A percentile compares a stretch with the other conserved stretches of the same genome.
Evolutionary conservation across 495 filamentous ascomycete species (phyloP).

Genomic region (Penicillium bovifimosum): DNA sequence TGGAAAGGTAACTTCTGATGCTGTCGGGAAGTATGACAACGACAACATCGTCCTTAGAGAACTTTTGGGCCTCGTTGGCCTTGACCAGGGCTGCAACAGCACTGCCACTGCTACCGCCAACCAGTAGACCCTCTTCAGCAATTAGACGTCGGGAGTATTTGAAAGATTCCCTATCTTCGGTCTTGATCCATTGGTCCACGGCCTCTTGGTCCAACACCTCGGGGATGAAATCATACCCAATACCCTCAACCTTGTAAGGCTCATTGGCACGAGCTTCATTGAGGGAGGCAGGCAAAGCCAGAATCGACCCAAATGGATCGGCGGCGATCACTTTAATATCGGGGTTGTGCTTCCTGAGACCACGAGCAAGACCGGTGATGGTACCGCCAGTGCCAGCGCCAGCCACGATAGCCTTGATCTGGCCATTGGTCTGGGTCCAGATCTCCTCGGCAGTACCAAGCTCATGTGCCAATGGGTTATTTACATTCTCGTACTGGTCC

Average conservation of each 20-base stretch:
- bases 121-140: constrained; percentile 88
- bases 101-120: constrained; percentile 91
- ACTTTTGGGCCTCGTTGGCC: constrained; percentile 66
- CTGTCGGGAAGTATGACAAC: constrained; percentile 92
- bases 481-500: constrained; percentile 88
- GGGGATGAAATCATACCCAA: constrained; percentile 97
- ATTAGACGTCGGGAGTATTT: constrained; percentile 83
- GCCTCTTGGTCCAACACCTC: constrained; percentile 77
- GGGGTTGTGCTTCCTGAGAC: constrained; percentile 79
- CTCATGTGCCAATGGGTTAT: constrained; percentile 94
- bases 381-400: constrained; percentile 96
- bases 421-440: constrained; percentile 83
- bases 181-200: constrained; percentile 98
- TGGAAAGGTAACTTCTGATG: constrained; percentile 95
- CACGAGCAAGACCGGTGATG: constrained; percentile 82
- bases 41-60: constrained; percentile 73
- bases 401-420: constrained; percentile 79
- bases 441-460: constrained; percentile 94
- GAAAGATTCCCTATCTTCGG: constrained; percentile 88
- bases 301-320: constrained; percentile 82
- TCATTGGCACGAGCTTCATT: constrained; percentile 76
- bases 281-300: constrained; percentile 70
- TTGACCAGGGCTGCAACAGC: constrained; percentile 81
- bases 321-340: constrained; percentile 82
- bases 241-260: constrained; percentile 95